These are phyloP conservation scores for Centrapalus pauciflorus DNA, from an alignment of 129 eudicot genomes.

Conservation along the genomic window DNA sequence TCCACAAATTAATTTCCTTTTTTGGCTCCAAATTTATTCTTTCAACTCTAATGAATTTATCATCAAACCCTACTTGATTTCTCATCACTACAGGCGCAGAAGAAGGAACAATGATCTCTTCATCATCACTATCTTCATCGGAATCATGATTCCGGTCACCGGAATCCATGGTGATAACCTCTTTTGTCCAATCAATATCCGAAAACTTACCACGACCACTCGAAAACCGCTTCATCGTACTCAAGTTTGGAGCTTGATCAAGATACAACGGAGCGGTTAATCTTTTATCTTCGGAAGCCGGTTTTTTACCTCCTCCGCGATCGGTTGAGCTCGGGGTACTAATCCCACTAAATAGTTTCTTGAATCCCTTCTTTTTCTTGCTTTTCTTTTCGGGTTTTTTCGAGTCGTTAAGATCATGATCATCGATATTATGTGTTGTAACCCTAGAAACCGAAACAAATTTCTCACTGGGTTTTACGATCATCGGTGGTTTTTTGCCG, in stretches of 20 bases:
- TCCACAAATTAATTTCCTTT: conserved; percentile 80
- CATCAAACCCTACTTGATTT: conserved; percentile 24
- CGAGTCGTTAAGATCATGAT: neutral
- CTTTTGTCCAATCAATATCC: conserved; percentile 48
- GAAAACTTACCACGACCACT: conserved; percentile 52
- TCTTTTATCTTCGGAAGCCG: neutral
- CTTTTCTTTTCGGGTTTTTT: conserved; percentile 12
- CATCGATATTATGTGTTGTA: neutral
- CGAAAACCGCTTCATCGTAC: conserved; percentile 58
- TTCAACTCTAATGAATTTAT: conserved; percentile 25
- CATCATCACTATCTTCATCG: conserved; percentile 44
- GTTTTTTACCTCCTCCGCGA: conserved; percentile 21
- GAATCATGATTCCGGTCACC: conserved; percentile 25
- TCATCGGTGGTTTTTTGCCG: neutral
- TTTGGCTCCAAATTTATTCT: conserved; percentile 48
- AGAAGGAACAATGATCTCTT: conserved; percentile 36
- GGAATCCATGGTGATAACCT: conserved; percentile 33
- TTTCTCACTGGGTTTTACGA: neutral
- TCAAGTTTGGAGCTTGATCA: conserved; percentile 37
- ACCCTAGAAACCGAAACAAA: neutral
- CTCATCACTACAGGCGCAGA: conserved; percentile 63
- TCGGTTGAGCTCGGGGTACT: neutral
- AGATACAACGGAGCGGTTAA: conserved; percentile 12
- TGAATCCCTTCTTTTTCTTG: conserved; percentile 29
- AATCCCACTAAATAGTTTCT: conserved; percentile 18